Evolutionary conservation across 768 basidiomycete species (phyloP).

Genomic region (Amyloporia xantha): DNA sequence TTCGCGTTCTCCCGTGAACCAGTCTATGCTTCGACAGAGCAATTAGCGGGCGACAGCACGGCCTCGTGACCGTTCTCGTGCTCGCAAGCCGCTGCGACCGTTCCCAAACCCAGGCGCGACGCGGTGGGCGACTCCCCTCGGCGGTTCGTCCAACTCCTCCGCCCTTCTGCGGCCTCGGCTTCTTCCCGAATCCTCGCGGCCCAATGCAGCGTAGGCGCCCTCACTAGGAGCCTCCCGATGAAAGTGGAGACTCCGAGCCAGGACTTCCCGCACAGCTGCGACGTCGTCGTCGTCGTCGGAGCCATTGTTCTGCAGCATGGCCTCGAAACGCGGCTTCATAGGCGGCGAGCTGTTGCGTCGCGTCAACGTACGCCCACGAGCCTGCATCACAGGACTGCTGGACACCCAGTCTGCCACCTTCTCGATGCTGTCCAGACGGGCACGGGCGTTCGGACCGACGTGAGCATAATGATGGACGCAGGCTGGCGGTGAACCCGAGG

Average conservation of each 20-base stretch:
- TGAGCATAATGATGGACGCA: constrained; percentile 6
- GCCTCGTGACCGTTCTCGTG: constrained; percentile 29
- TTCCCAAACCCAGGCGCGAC: constrained; percentile 56
- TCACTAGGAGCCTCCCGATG: constrained; percentile 4
- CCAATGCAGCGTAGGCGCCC: constrained; percentile 6
- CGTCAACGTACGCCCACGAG: constrained; percentile 25
- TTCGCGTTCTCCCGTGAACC: constrained; percentile 8
- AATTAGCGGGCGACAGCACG: constrained; percentile 9
- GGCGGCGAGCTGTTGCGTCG: constrained; percentile 57
- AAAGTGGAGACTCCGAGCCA: constrained; percentile 1
- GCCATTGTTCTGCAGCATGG: constrained; percentile 28
- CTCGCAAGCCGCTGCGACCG: constrained; percentile 58
- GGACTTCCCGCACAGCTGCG: constrained; percentile 3
- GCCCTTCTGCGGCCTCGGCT: constrained; percentile 42
- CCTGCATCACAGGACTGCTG: constrained; percentile 25
- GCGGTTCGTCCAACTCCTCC: constrained; percentile 44
- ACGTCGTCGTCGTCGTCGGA: constrained; percentile 19
- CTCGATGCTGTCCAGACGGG: constrained; percentile 31
- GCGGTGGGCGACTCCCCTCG: constrained; percentile 18
- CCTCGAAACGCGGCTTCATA: constrained; percentile 30
- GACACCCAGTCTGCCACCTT: constrained; percentile 44
- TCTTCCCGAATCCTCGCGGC: neutral
- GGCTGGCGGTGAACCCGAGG: constrained; percentile 3
- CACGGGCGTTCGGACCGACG: constrained; percentile 12
- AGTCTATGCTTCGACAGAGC: too few species aligned